Evolutionary conservation across 495 filamentous ascomycete genomes (phyloP).

Genomic region (Staphylotrichum tortipilum): DNA sequence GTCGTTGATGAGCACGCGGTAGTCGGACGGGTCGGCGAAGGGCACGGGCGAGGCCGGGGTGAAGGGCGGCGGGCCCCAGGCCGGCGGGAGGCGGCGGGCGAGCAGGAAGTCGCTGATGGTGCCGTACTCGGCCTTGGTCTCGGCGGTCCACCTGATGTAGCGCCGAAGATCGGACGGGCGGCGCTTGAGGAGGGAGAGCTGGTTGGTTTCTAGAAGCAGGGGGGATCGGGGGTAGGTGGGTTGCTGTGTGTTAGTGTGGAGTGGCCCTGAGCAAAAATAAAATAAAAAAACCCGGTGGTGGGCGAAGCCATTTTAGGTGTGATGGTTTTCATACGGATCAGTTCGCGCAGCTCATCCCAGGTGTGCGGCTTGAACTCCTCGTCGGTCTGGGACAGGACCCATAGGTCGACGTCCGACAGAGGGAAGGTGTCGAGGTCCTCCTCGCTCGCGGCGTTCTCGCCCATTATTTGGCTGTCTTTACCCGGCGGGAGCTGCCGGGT

Average conservation of each 20-base stretch:
- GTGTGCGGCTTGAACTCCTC: constrained; percentile 59
- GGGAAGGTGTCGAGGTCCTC: constrained; percentile 49
- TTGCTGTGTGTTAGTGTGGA: constrained; percentile 12
- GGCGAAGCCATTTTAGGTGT: no score
- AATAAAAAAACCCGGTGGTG: no score
- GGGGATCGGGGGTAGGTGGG: no score
- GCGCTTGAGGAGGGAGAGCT: constrained; percentile 67
- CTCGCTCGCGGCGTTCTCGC: constrained; percentile 23
- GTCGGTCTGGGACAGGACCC: constrained; percentile 59
- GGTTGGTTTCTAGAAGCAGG: constrained; percentile 55
- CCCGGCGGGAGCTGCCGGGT: constrained; percentile 2
- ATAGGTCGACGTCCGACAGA: constrained; percentile 56
- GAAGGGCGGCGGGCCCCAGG: constrained; percentile 56
- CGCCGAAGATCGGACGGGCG: constrained; percentile 74
- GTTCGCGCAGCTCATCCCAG: constrained; percentile 58
- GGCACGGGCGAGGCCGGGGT: constrained; percentile 45
- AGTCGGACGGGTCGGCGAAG: constrained; percentile 63
- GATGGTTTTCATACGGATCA: constrained; percentile 50
- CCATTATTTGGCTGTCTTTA: constrained; percentile 18
- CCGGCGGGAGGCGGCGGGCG: constrained; percentile 52
- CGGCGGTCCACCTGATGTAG: constrained; percentile 70
- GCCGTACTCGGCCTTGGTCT: constrained; percentile 64
- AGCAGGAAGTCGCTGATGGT: constrained; percentile 70
- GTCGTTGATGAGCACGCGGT: constrained; percentile 72
- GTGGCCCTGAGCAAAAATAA: no score